Evolutionary conservation across 2,329 filamentous ascomycete species (phyloP), one percentile per base, ranked within the genome.

Genomic region (Verticillium nonalfalfae): DNA sequence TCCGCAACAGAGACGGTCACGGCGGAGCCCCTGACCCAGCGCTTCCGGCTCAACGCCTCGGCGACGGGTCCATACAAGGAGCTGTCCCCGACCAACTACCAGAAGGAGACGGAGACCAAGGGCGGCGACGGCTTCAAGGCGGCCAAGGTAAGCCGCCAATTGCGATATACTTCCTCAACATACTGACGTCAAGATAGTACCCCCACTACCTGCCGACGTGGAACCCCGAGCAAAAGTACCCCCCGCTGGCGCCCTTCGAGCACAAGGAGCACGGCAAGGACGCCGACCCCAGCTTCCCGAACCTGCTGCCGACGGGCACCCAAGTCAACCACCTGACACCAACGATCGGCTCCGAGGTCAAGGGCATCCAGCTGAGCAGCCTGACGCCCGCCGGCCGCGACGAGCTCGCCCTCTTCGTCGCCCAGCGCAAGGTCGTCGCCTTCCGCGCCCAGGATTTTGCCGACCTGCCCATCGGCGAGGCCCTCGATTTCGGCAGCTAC

Each of bases 361-460:
- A 74, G 15, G 87, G 86, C 31, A 76, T 90, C 21, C 87, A 90
- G 70, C 74, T 90, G 35, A 87, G 83, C 74, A 79, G 82, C 68
- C 76, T 90, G n/a, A 83, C 76, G 54, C 74, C 84, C 54, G 80
- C 81, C 36, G 86, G 83, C 59, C 88, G 88, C 68, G 85, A 90
- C 66, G 85, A 90, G 68, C 75, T 90, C 13, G 87, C 87, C 1
- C 79, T 86, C 14, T 83, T 88, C 62, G 84, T 89, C 31, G 83
- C 87, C 7, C 79, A 89, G 71, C 82, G 85, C 66, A 89, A 88
- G 68, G 86, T 90, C 15, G 85, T 88, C 26, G 81, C 83, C 26
- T 90, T 90, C 78, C 83, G 86, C n/a, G 80, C 86, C 64, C 88
- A 90, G 68, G 85, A 90, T 68, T 82, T 85, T 64, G 81, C 81